A percentile compares a stretch with the other conserved stretches of the same genome.
Evolutionary conservation across 2,329 filamentous ascomycete species (phyloP).

Genomic region (Colletotrichum simmondsii): DNA sequence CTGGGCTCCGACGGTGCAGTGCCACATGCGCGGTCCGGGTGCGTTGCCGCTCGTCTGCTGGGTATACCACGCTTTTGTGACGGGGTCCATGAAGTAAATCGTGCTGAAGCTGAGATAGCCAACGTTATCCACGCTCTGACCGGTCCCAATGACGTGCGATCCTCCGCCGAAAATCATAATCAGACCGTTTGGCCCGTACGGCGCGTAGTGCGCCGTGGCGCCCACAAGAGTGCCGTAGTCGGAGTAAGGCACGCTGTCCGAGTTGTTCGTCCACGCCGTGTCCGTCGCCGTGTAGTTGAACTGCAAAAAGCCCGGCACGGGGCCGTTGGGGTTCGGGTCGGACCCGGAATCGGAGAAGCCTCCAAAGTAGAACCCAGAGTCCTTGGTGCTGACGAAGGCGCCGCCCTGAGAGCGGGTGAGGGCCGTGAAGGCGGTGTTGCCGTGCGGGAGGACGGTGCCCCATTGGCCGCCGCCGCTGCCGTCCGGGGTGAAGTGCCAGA

Average conservation of each 20-base stretch:
- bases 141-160: not conserved
- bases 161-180: constrained; percentile 32
- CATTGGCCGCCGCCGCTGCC: constrained; percentile 32
- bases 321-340: constrained; percentile 11
- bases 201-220: constrained; percentile 28
- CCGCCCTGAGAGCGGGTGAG: constrained; percentile 21
- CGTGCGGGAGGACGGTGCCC: constrained; percentile 27
- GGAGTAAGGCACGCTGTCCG: constrained; percentile 21
- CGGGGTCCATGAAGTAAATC: constrained; percentile 33
- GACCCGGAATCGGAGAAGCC: constrained; percentile 16
- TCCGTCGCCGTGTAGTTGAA: constrained; percentile 30
- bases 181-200: constrained; percentile 33
- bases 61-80: constrained; percentile 30
- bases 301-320: constrained; percentile 20
- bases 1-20: constrained; percentile 29
- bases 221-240: constrained; percentile 19
- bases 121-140: not conserved
- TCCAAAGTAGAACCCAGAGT: constrained; percentile 33
- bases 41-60: constrained; percentile 32
- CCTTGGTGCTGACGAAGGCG: constrained; percentile 25
- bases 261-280: constrained; percentile 28
- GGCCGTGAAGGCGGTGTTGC: constrained; percentile 13
- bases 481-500: constrained; percentile 33
- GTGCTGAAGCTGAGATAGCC: constrained; percentile 28
- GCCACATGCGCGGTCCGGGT: constrained; percentile 24